phyloP scores from a whole-genome alignment of 2,329 filamentous ascomycete genomes.

The Fusarium veterinarium region DNA sequence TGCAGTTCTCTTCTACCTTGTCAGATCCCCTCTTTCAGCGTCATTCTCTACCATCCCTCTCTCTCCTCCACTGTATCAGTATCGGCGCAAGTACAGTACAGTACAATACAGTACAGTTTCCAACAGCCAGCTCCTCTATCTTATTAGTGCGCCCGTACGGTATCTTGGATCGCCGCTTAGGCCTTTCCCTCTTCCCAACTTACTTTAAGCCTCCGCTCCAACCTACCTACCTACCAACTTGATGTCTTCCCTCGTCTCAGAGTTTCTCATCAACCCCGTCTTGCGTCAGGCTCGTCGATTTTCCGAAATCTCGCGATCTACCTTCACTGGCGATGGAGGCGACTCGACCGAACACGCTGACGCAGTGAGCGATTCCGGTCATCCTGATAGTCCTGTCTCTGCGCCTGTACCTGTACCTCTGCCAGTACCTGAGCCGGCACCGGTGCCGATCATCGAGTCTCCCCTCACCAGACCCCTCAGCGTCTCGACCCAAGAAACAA shows the following conservation, averaged over 20 bases:
- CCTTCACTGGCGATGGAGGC: constrained; percentile 51
- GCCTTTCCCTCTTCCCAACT: constrained; percentile 29
- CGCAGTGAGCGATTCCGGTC: constrained; percentile 36
- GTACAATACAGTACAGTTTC: constrained; percentile 2
- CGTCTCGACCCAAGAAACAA: constrained; percentile 51
- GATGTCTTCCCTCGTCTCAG: constrained; percentile 73
- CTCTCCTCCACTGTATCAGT: constrained; percentile 5
- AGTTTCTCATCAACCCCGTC: constrained; percentile 74
- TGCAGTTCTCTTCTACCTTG: constrained; percentile 5
- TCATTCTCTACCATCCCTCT: constrained; percentile 9
- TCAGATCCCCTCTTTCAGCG: constrained; percentile 6
- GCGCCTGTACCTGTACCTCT: constrained; percentile 14
- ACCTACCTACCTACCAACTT: constrained; percentile 13
- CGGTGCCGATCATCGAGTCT: constrained; percentile 38
- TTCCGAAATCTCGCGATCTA: constrained; percentile 61
- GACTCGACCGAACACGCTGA: constrained; percentile 41
- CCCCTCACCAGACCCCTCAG: constrained; percentile 47
- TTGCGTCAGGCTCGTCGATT: constrained; percentile 74
- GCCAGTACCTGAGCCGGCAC: constrained; percentile 21
- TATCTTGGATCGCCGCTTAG: constrained; percentile 28
- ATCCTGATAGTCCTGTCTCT: constrained; percentile 34
- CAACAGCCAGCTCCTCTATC: background rate
- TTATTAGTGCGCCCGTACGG: constrained; percentile 26
- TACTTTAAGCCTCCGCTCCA: constrained; percentile 19
- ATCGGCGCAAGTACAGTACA: constrained; percentile 18